Evolutionary conservation across 2,329 filamentous ascomycete species (phyloP).

Genomic region (Apiospora pterosperma): DNA sequence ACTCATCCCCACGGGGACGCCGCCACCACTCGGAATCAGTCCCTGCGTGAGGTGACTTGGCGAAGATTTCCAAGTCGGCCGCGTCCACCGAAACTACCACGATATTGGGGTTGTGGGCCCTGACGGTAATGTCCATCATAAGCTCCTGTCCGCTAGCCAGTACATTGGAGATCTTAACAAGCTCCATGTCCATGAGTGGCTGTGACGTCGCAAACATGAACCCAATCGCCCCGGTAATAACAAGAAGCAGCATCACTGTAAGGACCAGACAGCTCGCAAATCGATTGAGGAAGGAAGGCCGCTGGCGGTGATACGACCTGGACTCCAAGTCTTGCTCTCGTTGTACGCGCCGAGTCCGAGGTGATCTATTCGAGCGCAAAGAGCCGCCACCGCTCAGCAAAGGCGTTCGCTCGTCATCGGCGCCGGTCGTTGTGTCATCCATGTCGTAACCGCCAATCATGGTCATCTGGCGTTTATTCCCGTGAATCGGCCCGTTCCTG

Average conservation of each 20-base stretch:
- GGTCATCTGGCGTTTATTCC: constrained; percentile 52
- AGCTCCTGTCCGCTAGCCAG: constrained; percentile 91
- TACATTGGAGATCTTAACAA: constrained; percentile 82
- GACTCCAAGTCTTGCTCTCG: constrained; percentile 59
- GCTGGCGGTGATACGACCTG: constrained; percentile 57
- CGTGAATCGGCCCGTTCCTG: constrained; percentile 24
- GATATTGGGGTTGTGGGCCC: constrained; percentile 88
- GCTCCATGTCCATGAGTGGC: constrained; percentile 73
- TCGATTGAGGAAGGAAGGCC: constrained; percentile 62
- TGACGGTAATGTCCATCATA: constrained; percentile 87
- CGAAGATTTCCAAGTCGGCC: constrained; percentile 89
- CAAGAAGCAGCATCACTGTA: constrained; percentile 74
- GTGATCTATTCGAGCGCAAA: constrained; percentile 48
- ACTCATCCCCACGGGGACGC: constrained; percentile 31
- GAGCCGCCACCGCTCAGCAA: constrained; percentile 44
- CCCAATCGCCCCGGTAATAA: constrained; percentile 80
- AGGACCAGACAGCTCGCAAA: constrained; percentile 86
- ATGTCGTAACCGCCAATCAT: constrained; percentile 68
- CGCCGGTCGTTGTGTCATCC: constrained; percentile 72
- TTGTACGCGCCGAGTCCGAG: constrained; percentile 48
- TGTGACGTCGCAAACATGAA: constrained; percentile 92
- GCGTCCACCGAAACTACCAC: constrained; percentile 82
- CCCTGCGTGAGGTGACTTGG: constrained; percentile 88
- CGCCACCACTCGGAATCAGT: constrained; percentile 60
- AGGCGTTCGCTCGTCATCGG: constrained; percentile 85